phyloP scores from a whole-genome alignment of 2,329 filamentous ascomycete species.

The Uncinocarpus reesii region DNA sequence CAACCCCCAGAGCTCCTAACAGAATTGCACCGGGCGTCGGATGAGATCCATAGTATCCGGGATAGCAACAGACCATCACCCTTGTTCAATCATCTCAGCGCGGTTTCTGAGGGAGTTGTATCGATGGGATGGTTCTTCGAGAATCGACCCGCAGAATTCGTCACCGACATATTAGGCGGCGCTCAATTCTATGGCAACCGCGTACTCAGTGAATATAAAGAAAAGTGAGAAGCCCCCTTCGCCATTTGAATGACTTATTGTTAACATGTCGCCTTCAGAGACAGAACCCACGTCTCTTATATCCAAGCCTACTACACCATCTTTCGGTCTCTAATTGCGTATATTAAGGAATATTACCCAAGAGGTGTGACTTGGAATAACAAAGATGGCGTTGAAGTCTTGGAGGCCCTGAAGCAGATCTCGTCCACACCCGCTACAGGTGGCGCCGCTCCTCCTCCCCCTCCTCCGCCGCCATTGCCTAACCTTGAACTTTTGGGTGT shows the following conservation, averaged over 20 bases:
- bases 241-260: neutral
- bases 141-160: conserved; percentile 70
- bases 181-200: conserved; percentile 93
- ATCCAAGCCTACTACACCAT: conserved; percentile 86
- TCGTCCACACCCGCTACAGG: conserved; percentile 35
- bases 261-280: conserved; percentile 43
- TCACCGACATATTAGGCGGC: conserved; percentile 70
- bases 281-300: conserved; percentile 73
- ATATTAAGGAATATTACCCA: conserved; percentile 72
- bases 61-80: conserved; percentile 68
- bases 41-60: conserved; percentile 67
- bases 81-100: conserved; percentile 70
- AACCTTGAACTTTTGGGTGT: conserved; percentile 43
- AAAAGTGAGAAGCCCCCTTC: conserved; percentile 45
- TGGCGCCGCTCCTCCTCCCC: conserved; percentile 40
- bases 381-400: conserved; percentile 59
- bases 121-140: conserved; percentile 87
- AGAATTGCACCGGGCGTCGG: conserved; percentile 73
- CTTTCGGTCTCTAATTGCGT: conserved; percentile 72
- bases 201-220: conserved; percentile 83
- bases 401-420: conserved; percentile 55
- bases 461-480: conserved; percentile 41
- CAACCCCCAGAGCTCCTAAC: conserved; percentile 66
- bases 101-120: conserved; percentile 82
- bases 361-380: conserved; percentile 80